Evolutionary conservation across 164 flowering plant genomes (phyloP), one percentile per base, ranked within the genome.

Genomic region (Macadamia tetraphylla): DNA sequence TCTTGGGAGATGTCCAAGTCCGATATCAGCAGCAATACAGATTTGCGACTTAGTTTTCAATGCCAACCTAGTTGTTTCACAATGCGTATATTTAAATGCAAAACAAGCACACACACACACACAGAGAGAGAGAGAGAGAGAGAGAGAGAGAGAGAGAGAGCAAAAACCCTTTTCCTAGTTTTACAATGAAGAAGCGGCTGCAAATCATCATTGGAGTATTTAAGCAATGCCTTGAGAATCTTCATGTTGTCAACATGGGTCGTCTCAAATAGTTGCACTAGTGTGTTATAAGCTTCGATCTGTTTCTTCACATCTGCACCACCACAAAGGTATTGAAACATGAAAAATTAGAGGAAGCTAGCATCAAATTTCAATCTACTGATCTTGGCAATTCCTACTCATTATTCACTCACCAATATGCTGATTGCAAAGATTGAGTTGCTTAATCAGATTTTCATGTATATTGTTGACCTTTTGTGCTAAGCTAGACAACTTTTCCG

Each of bases 171-270:
- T 76, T 29, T 75, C 62, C 79, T 17, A 92, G 85, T 43, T 23
- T 23, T 23, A 23, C 23, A 23, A 23, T 88, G 87, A 29, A 46
- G 56, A 43, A 88, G 88, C 0, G 94, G 93, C 43, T 55, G 76
- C 66, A 75, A 79, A 71, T 83, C 94, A 8, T 80, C 77, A 12
- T 74, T 44, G 62, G 23, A 23, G 23, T 23, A 23, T 23, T 69
- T 76, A 55, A 88, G 69, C 78, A 87, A 70, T 35, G 83, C 86
- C 71, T 63, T 84, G 0, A 90, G 80, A 23, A 87, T 75, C 79
- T 82, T 87, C 78, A 81, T 76, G 80, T 88, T 91, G 81, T 91
- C 97, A 3, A 86, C 68, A 72, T 91, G 96, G 66, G 60, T 69
- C 8, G 68, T 74, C 4, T 82, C 81, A 31, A 89, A 77, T 43